These are phyloP conservation scores for Plenodomus tracheiphilus DNA, from an alignment of 2,329 filamentous ascomycete genomes.

Conservation along the genomic window DNA sequence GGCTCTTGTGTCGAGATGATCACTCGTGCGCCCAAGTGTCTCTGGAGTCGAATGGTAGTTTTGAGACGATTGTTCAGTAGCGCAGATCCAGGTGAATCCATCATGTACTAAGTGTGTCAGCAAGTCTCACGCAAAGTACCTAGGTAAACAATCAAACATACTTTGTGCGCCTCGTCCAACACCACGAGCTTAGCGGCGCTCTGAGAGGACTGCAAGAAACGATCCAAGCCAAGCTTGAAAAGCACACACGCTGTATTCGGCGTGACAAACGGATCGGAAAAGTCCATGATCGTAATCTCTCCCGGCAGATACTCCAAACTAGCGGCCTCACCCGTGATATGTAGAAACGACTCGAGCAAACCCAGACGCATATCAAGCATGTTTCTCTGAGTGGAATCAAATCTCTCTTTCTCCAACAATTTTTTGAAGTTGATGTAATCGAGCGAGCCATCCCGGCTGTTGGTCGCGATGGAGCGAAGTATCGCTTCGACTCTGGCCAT, in stretches of 20 bases:
- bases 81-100: conserved; percentile 56
- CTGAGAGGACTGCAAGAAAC: conserved; percentile 60
- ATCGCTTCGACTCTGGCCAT: conserved; percentile 51
- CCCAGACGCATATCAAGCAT: conserved; percentile 65
- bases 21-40: conserved; percentile 68
- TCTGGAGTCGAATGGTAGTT: conserved; percentile 68
- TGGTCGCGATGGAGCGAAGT: conserved; percentile 58
- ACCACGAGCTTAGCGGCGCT: conserved; percentile 62
- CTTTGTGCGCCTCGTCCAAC: conserved; percentile 78
- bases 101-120: conserved; percentile 59
- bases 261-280: conserved; percentile 73
- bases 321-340: conserved; percentile 20
- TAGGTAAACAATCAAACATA: conserved; percentile 43
- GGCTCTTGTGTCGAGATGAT: conserved; percentile 79
- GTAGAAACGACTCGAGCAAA: conserved; percentile 67
- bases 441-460: conserved; percentile 52
- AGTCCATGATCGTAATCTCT: conserved; percentile 67
- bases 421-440: conserved; percentile 48
- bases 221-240: conserved; percentile 70
- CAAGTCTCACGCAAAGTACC: background rate
- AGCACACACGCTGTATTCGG: conserved; percentile 68
- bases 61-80: conserved; percentile 66
- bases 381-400: conserved; percentile 49
- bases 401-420: conserved; percentile 13
- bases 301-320: conserved; percentile 46